These are phyloP conservation scores for Detonula confervacea DNA, from an alignment of 352 stramenopile genomes.

Conservation along the genomic window DNA sequence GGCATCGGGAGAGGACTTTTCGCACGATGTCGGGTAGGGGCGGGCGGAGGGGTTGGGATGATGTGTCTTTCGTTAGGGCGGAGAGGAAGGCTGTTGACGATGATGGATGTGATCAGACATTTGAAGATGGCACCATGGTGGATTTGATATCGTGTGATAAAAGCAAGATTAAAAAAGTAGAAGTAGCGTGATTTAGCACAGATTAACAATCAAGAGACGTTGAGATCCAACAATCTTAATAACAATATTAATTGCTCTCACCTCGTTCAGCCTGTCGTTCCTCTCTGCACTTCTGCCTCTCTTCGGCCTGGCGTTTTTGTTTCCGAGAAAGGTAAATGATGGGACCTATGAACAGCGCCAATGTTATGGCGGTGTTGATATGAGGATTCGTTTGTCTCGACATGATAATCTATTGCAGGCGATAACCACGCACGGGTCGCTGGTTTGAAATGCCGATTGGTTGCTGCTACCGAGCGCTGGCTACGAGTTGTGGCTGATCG, in stretches of 20 bases:
- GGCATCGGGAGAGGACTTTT: constrained; percentile 48
- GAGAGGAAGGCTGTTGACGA: constrained; percentile 24
- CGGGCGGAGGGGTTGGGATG: constrained; percentile 42
- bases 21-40: constrained; percentile 56
- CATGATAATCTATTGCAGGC: too few species aligned
- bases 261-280: constrained; percentile 44
- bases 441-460: too few species aligned
- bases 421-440: too few species aligned
- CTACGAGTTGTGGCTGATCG: too few species aligned
- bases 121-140: too few species aligned
- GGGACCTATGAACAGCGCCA: constrained; percentile 32
- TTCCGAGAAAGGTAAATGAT: constrained; percentile 31
- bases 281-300: constrained; percentile 17
- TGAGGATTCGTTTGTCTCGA: constrained; percentile 1
- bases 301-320: constrained; percentile 15
- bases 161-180: too few species aligned
- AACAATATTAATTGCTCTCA: constrained; percentile 7
- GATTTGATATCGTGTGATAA: not conserved
- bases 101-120: not conserved
- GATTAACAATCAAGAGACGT: too few species aligned
- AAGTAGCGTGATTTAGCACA: too few species aligned
- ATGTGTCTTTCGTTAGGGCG: constrained; percentile 16
- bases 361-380: constrained; percentile 13
- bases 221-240: too few species aligned
- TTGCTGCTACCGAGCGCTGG: too few species aligned